These are phyloP conservation scores for Kluyveromyces aestuarii DNA, from an alignment of 805 yeast genomes.

Conservation along the genomic window DNA sequence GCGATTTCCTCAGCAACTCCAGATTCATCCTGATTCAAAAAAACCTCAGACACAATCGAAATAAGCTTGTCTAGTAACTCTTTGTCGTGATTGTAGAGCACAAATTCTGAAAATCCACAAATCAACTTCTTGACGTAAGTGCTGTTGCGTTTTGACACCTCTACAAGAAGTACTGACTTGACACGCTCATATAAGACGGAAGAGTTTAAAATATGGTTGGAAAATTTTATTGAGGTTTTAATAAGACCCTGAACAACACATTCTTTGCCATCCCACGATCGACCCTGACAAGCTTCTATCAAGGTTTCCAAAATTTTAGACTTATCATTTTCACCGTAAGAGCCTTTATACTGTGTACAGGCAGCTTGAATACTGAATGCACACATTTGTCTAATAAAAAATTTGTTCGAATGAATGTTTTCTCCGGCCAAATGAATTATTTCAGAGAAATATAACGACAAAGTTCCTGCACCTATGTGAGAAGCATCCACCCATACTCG, in stretches of 20 bases:
- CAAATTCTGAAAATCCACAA: conserved; percentile 42
- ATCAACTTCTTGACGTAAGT: conserved; percentile 52
- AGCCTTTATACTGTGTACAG: conserved; percentile 36
- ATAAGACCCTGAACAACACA: conserved; percentile 62
- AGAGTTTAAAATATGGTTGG: conserved; percentile 26
- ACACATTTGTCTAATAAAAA: conserved; percentile 57
- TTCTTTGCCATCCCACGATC: conserved; percentile 88
- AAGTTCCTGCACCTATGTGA: conserved; percentile 62
- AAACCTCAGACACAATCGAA: conserved; percentile 29
- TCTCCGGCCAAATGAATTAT: conserved; percentile 44
- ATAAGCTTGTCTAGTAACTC: conserved; percentile 29
- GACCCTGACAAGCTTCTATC: conserved; percentile 57
- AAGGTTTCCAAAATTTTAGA: conserved; percentile 41
- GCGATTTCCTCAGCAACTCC: conserved; percentile 29
- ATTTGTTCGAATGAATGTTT: conserved; percentile 49
- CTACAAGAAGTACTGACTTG: conserved; percentile 40
- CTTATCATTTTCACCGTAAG: conserved; percentile 21
- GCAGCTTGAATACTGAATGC: conserved; percentile 60
- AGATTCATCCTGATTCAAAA: conserved; percentile 30
- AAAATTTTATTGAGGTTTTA: conserved; percentile 40
- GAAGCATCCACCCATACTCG: conserved; percentile 73
- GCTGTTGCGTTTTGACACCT: conserved; percentile 58
- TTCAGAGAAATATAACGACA: conserved; percentile 61
- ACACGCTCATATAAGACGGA: conserved; percentile 31
- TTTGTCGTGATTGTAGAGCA: conserved; percentile 29